phyloP scores from a whole-genome alignment of 2,329 filamentous ascomycete genomes.

The Colletotrichum lini region DNA sequence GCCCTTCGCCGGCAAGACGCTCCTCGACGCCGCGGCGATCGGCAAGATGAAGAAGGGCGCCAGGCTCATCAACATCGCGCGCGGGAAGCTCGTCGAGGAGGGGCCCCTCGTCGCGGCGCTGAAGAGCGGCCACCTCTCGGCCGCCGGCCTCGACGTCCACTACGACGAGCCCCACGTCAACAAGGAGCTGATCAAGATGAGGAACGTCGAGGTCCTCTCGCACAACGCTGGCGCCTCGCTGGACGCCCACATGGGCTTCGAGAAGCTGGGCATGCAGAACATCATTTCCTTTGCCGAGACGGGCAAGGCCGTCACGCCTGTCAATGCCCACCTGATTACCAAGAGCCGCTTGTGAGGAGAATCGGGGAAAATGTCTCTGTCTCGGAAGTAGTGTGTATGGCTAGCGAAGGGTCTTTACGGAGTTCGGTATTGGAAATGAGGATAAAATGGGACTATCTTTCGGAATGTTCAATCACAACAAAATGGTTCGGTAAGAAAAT shows the following conservation, averaged over 20 bases:
- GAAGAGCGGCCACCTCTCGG: slow-evolving; percentile 73
- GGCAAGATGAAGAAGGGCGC: slow-evolving; percentile 79
- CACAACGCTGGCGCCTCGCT: slow-evolving; percentile 39
- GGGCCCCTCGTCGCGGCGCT: slow-evolving; percentile 77
- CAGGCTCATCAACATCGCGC: slow-evolving; percentile 79
- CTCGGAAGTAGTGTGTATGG: background rate
- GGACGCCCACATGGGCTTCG: slow-evolving; percentile 37
- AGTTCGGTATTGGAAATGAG: slow-evolving; percentile 5
- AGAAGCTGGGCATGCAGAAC: slow-evolving; percentile 38
- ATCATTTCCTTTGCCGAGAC: slow-evolving; percentile 29
- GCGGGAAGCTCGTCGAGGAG: slow-evolving; percentile 81
- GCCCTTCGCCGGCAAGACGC: slow-evolving; percentile 76
- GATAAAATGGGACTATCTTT: background rate
- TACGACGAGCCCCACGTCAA: slow-evolving; percentile 72
- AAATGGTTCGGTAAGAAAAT: no score
- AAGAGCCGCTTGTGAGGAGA: slow-evolving; percentile 31
- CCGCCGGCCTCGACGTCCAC: slow-evolving; percentile 78
- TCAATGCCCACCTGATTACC: slow-evolving; percentile 37
- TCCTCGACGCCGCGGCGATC: slow-evolving; percentile 75
- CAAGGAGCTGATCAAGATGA: slow-evolving; percentile 39
- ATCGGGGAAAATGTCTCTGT: background rate
- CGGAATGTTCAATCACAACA: no score
- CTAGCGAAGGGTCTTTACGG: slow-evolving; percentile 13
- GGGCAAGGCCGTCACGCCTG: slow-evolving; percentile 33
- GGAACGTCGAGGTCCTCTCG: slow-evolving; percentile 37